Evolutionary conservation across 1,284 basidiomycete genomes (phyloP), one percentile per base, ranked within the genome.

Genomic region (Phylloporus sp.): DNA sequence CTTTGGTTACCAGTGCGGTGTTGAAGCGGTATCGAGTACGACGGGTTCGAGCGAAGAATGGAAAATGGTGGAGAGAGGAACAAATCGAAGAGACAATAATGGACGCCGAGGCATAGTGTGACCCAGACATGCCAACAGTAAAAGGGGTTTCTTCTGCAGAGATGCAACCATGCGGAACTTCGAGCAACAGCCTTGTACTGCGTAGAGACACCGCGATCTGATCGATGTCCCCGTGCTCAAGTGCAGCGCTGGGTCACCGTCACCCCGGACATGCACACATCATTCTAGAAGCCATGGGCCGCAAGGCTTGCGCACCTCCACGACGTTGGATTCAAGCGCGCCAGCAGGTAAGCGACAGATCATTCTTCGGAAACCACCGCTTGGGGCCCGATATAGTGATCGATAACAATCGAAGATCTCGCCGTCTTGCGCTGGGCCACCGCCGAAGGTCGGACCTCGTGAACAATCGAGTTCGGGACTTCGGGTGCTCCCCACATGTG

Each of bases 381-480:
- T 78, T 72, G 53, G 81, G 80, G 1, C 85, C 88, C 19, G 85
- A 86, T 62, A 83, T 84, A 62, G 79, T 81, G 45, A 89, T 68
- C 45, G 76, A 76, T 61, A 89, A 80, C 62, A 77, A 81, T 62
- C 74, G 73, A 47, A 88, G 79, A 35, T 77, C 69, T 20, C 81
- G 80, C 49, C 75, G 82, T 19, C 53, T 73, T 71, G 63, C 76
- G 79, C 69, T 86, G 82, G 64, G 84, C 82, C 29, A 69, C 68
- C n/a, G 25, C 68, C 49, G 82, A 81, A 3, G 85, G 87, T 47
- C 85, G 82, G 56, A 87, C 85, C 62, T 86, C 80, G n/a, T 71
- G 65, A 82, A 73, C 85, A 85, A 53, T 83, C 80, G n/a, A 86
- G 80, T 62, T 84, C 82, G 60, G 87, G 78, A n/a, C n/a, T n/a